Conservation (phyloP, 495 filamentous ascomycete genomes). For the Beverwykella pulmonaria region DNA sequence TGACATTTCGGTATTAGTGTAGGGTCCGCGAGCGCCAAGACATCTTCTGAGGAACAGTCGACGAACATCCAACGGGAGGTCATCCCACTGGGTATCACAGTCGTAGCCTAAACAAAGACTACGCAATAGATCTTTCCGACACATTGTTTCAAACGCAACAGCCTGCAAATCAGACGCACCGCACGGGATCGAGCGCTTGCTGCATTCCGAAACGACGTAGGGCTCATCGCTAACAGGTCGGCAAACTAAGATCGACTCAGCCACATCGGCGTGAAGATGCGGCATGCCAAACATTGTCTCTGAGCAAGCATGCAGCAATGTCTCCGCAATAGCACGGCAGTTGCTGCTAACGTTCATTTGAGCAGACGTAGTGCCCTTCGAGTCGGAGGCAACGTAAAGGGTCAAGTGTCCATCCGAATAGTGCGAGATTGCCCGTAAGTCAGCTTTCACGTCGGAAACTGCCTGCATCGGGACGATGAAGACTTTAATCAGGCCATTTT, state of each 20-base stretch:
- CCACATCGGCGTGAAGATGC: slow-evolving; percentile 55
- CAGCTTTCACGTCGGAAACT: slow-evolving; percentile 47
- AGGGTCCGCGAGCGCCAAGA: slow-evolving; percentile 30
- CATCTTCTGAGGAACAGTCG: slow-evolving; percentile 38
- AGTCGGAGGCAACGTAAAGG: slow-evolving; percentile 51
- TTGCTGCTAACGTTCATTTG: slow-evolving; percentile 52
- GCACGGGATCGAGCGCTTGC: slow-evolving; percentile 34
- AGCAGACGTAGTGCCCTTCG: slow-evolving; percentile 40
- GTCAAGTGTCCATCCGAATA: slow-evolving; percentile 45
- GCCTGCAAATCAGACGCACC: slow-evolving; percentile 1
- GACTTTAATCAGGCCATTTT: slow-evolving; percentile 49
- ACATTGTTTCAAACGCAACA: slow-evolving; percentile 21
- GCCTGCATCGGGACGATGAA: slow-evolving; percentile 51
- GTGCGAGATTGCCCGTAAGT: slow-evolving; percentile 54
- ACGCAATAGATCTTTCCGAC: slow-evolving; percentile 34
- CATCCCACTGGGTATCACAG: slow-evolving; percentile 43
- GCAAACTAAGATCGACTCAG: slow-evolving; percentile 52
- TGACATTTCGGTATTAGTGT: slow-evolving; percentile 31
- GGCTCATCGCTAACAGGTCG: slow-evolving; percentile 13
- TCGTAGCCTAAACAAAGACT: slow-evolving; percentile 43
- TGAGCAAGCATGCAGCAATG: slow-evolving; percentile 56
- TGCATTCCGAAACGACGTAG: slow-evolving; percentile 37
- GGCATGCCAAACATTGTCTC: slow-evolving; percentile 55
- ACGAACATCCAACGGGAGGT: slow-evolving; percentile 37
- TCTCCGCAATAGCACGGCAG: slow-evolving; percentile 57